Percentiles rank a stretch among this genome's conserved stretches.
Evolutionary conservation across 225 moss, liverwort and hornwort species (phyloP).

Genomic region (Takakia lepidozioides): DNA sequence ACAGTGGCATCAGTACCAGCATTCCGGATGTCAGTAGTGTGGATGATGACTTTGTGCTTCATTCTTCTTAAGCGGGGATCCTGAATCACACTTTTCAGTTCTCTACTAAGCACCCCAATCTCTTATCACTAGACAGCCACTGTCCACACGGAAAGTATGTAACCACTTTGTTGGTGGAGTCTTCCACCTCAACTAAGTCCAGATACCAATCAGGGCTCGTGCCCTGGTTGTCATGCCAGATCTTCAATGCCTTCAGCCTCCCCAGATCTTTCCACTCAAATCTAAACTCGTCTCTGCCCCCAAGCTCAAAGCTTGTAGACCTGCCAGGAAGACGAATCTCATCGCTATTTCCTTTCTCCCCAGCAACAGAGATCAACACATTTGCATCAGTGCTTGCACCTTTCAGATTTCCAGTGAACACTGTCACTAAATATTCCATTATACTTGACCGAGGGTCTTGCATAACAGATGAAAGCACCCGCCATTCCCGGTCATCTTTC

Average conservation of each 20-base stretch:
- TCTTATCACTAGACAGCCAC: constrained; percentile 1
- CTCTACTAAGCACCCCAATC: background rate
- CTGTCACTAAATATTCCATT: background rate
- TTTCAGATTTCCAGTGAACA: background rate
- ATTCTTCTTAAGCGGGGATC: background rate
- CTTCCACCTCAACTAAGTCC: background rate
- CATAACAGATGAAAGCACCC: background rate
- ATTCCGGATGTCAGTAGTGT: constrained; percentile 2
- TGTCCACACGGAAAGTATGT: constrained; percentile 1
- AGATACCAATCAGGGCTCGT: constrained; percentile 3
- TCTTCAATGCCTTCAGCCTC: background rate
- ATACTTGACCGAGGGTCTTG: constrained; percentile 5
- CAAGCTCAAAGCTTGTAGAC: background rate
- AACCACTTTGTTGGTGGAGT: background rate
- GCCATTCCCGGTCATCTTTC: background rate
- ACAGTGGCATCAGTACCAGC: constrained; percentile 5
- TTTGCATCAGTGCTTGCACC: constrained; percentile 5
- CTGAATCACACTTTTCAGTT: background rate
- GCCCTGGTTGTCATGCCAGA: constrained; percentile 4
- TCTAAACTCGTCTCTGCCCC: background rate
- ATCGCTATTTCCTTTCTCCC: background rate
- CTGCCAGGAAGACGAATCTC: background rate
- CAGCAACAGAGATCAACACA: background rate
- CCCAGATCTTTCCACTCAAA: constrained; percentile 4
- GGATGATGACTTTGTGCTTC: background rate